Evolutionary conservation across 2,329 filamentous ascomycete species (phyloP), one percentile per base, ranked within the genome.

Genomic region (Fusarium zealandicum): DNA sequence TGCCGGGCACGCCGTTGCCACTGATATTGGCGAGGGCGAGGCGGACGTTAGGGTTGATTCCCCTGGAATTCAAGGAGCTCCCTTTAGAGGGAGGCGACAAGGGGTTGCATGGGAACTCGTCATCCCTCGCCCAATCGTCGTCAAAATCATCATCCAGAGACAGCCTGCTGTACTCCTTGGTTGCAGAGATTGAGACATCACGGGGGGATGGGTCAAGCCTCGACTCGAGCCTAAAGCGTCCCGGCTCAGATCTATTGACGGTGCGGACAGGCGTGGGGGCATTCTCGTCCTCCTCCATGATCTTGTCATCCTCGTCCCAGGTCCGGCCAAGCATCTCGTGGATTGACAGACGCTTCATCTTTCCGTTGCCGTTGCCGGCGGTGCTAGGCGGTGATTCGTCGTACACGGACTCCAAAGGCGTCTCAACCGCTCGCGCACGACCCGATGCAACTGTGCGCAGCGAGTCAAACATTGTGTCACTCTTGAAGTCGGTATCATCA

Each of bases 321-420:
- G 81, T 75, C 12, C 76, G 76, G 7, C 80, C 82, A 14, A 85
- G 68, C 14, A 85, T 84, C 60, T 85, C 83, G 40, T 85, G 83
- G 31, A 85, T 83, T 1, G 83, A 85, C 10, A 84, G 68, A 20
- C 83, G 76, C 64, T 84, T 85, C 3, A 78, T 75, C 67, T 79
- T 84, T 61, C 62, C 72, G 59, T 80, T 81, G 50, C 80, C 73
- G 61, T 81, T 81, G 47, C 79, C 77, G 14, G 80, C 79, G 1
- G 82, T 81, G 68, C 81, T 83, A 7, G 85, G 83, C 30, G 87
- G 88, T 12, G 89, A 90, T 65, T 93, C 90, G 73, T 93, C 89
- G 72, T 92, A 93, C 78, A 92, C 90, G 18, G 86, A 90, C 68
- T 92, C 89, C 42, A 92, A 77, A 13, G 89, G 88, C 22, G 88